phyloP scores from a whole-genome alignment of 129 eudicot genomes.

The Ambrosia artemisiifolia region DNA sequence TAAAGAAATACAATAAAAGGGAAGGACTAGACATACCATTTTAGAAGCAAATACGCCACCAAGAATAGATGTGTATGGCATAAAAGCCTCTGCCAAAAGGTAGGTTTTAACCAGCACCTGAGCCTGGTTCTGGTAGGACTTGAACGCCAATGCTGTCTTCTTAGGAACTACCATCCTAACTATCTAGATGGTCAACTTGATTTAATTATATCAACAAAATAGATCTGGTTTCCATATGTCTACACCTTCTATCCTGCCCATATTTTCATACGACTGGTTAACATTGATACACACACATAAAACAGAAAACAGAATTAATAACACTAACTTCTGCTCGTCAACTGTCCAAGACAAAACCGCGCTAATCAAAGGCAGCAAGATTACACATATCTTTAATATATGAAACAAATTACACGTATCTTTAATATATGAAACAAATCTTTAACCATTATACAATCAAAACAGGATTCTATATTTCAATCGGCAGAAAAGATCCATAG shows the following conservation, averaged over 20 bases:
- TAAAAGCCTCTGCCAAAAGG: slow-evolving; percentile 55
- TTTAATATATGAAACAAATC: background rate
- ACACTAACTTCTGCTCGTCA: background rate
- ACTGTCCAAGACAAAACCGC: background rate
- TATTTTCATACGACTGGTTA: background rate
- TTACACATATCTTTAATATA: slow-evolving; percentile 3
- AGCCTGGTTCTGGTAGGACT: slow-evolving; percentile 66
- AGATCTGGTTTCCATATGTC: slow-evolving; percentile 29
- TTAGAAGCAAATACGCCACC: slow-evolving; percentile 81
- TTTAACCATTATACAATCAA: background rate
- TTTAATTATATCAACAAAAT: slow-evolving; percentile 16
- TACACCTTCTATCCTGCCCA: slow-evolving; percentile 21
- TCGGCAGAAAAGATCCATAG: background rate
- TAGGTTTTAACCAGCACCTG: slow-evolving; percentile 60
- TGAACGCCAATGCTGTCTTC: slow-evolving; percentile 50
- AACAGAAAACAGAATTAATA: background rate
- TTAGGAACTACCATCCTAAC: slow-evolving; percentile 49
- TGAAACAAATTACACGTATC: background rate
- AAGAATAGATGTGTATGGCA: slow-evolving; percentile 70
- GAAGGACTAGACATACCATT: slow-evolving; percentile 43
- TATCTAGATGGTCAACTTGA: slow-evolving; percentile 19
- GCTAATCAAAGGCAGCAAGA: background rate
- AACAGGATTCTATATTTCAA: background rate
- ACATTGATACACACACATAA: background rate
- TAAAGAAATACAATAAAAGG: slow-evolving; percentile 9